A percentile compares a stretch with the other conserved stretches of the same genome.
Evolutionary conservation across 2,329 filamentous ascomycete genomes (phyloP).

Genomic region (Atkinsonella texensis): DNA sequence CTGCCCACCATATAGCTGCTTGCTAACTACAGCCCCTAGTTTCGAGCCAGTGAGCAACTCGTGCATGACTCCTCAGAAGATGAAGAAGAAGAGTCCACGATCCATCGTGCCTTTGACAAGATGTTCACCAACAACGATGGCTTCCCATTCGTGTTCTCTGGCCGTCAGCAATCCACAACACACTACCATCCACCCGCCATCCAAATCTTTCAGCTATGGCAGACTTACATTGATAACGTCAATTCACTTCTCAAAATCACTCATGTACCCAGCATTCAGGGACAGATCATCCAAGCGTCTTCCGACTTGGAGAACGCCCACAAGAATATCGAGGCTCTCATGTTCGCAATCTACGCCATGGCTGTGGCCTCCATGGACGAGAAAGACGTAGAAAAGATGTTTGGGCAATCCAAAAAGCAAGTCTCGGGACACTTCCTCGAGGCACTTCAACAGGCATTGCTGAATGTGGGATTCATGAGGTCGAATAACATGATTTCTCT

Average conservation of each 20-base stretch:
- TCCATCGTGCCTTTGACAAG: constrained; percentile 46
- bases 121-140: constrained; percentile 45
- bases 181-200: constrained; percentile 41
- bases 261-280: constrained; percentile 53
- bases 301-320: constrained; percentile 41
- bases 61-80: constrained; percentile 45
- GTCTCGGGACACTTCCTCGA: constrained; percentile 42
- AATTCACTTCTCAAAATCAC: constrained; percentile 58
- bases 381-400: constrained; percentile 39
- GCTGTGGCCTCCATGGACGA: constrained; percentile 47
- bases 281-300: constrained; percentile 50
- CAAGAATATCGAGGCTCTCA: constrained; percentile 49
- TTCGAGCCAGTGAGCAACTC: constrained; percentile 35
- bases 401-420: constrained; percentile 39
- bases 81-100: constrained; percentile 37
- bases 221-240: constrained; percentile 57
- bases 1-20: not conserved
- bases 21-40: constrained; percentile 23
- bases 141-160: constrained; percentile 45
- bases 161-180: constrained; percentile 29
- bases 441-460: constrained; percentile 51
- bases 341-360: constrained; percentile 54
- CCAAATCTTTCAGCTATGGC: constrained; percentile 55
- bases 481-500: constrained; percentile 52
- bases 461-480: constrained; percentile 55